phyloP scores from a whole-genome alignment of 2,329 filamentous ascomycete genomes.

The Nakataea oryzae region DNA sequence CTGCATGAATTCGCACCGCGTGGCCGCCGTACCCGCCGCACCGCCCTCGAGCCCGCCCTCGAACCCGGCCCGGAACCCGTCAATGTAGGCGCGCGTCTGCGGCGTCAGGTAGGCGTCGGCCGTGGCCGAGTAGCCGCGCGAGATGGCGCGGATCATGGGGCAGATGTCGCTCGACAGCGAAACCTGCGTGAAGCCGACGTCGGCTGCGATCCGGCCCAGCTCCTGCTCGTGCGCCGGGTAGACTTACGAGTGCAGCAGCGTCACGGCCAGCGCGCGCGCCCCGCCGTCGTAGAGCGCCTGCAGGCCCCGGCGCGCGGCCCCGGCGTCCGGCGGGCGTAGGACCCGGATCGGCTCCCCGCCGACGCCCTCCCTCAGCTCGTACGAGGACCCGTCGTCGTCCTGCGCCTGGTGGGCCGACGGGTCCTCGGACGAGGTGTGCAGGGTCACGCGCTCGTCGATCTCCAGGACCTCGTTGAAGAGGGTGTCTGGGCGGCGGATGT shows the following conservation, averaged over 20 bases:
- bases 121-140: constrained; percentile 58
- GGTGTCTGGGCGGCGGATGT: constrained; percentile 5
- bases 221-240: constrained; percentile 57
- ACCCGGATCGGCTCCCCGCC: constrained; percentile 58
- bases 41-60: constrained; percentile 49
- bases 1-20: constrained; percentile 65
- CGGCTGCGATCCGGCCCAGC: constrained; percentile 49
- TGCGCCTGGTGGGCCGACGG: not conserved
- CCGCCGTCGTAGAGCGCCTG: constrained; percentile 48
- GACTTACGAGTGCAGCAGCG: constrained; percentile 62
- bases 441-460: constrained; percentile 9
- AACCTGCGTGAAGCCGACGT: constrained; percentile 59
- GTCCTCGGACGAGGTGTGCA: constrained; percentile 7
- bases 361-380: constrained; percentile 44
- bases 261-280: constrained; percentile 56
- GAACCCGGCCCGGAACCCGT: constrained; percentile 56
- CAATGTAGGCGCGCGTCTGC: constrained; percentile 61
- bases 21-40: constrained; percentile 25
- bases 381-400: not conserved
- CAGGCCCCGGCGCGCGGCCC: constrained; percentile 41
- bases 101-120: constrained; percentile 70
- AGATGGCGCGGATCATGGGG: constrained; percentile 67
- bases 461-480: constrained; percentile 10
- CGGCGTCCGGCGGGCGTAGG: constrained; percentile 41
- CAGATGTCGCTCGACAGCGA: constrained; percentile 57